phyloP scores from a whole-genome alignment of 1,284 basidiomycete genomes.

The Paramarasmius palmivorus region DNA sequence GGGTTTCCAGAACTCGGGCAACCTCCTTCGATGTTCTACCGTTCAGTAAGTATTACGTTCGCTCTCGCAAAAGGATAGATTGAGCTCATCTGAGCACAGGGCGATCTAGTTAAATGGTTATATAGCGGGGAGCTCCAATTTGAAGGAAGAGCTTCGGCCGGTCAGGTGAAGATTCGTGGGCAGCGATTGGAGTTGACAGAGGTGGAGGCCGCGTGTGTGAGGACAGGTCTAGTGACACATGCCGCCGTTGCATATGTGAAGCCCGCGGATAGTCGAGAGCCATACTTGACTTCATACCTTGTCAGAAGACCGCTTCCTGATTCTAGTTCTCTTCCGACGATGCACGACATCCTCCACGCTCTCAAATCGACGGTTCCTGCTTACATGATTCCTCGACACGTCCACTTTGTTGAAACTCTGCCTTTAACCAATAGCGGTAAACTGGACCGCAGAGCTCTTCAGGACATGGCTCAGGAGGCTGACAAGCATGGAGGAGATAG shows the following conservation, averaged over 20 bases:
- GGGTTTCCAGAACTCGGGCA: not conserved
- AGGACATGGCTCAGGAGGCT: not conserved
- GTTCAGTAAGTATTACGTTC: not conserved
- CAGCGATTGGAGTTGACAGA: slow-evolving; percentile 3
- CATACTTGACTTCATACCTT: not conserved
- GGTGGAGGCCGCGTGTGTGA: slow-evolving; percentile 3
- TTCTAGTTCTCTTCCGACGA: not conserved
- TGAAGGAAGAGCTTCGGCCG: not conserved
- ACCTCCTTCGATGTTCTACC: not conserved
- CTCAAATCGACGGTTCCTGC: not conserved
- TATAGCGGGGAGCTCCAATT: not conserved
- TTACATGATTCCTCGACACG: slow-evolving; percentile 1
- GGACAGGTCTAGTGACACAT: slow-evolving; percentile 3
- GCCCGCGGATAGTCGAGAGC: not conserved
- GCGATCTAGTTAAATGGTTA: slow-evolving; percentile 5
- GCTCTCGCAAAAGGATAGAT: not conserved
- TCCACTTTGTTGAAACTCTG: slow-evolving; percentile 2
- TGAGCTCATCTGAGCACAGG: not conserved
- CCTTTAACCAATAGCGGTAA: slow-evolving; percentile 5
- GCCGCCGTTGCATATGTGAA: slow-evolving; percentile 4
- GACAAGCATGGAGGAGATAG: not conserved
- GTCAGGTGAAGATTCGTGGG: slow-evolving; percentile 5
- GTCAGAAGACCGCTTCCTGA: not conserved
- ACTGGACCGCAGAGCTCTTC: not conserved
- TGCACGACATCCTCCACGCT: not conserved